Evolutionary conservation across 2,329 filamentous ascomycete species (phyloP), one percentile per base, ranked within the genome.

Genomic region (Sarocladium brachiariae): DNA sequence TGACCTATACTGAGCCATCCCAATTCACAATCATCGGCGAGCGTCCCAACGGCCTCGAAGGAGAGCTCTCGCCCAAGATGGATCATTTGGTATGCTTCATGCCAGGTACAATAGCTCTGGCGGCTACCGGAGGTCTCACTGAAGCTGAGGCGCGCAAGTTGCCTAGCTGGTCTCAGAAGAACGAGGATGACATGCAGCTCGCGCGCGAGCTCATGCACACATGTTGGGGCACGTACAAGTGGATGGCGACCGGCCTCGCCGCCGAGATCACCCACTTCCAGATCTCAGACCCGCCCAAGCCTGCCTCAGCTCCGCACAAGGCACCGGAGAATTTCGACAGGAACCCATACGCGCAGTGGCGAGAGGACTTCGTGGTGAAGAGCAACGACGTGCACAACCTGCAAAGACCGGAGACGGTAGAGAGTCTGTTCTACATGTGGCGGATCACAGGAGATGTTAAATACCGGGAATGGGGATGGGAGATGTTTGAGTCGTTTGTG

Each of bases 361-460:
- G 82, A 54, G 70, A 83, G 51, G 93, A 97, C 63, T 92, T 86
- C 60, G 70, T 81, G 14, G 84, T 99, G 62, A 88, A 95, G 63
- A 59, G 72, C n/a, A 77, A 81, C n/a, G 93, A 99, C 65, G 73
- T 78, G 49, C 93, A 97, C 70, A 99, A 99, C 63, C 76, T 99
- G 30, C 93, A 97, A 69, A 81, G 93, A 27, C 93, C 93, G 0
- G 93, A 99, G 72, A 96, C 93, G 0, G 84, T 96, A n/a, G 93
- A 99, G 71, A 91, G 84, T 53, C 72, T 99, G 54, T 91, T 99
- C 62, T 96, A 97, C 72, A 95, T 99, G 90, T 99, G 92, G 87
- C 85, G 93, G 55, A 95, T 99, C 66, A 99, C 93, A 1, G 89
- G 87, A 23, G 91, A 99, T 55, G 74, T 80, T 34, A 85, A 83